phyloP scores from a whole-genome alignment of 108 stramenopile genomes.

The Nannochloropsis oceanica region DNA sequence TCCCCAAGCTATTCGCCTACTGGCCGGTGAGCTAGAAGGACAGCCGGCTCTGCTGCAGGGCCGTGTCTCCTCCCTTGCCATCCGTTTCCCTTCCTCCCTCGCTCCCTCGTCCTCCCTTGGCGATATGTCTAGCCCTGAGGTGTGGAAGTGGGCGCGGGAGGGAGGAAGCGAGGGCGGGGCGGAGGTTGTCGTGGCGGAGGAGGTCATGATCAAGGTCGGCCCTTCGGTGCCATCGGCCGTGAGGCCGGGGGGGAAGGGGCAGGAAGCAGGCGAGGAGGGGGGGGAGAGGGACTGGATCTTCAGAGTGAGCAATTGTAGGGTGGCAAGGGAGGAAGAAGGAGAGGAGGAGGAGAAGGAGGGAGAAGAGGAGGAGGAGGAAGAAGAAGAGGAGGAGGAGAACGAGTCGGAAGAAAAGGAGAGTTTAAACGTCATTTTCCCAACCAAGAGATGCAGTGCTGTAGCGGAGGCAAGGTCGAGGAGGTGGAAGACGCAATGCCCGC shows the following conservation, averaged over 20 bases:
- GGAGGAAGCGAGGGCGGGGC: background rate
- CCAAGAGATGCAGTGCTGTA: background rate
- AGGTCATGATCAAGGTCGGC: background rate
- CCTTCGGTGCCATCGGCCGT: background rate
- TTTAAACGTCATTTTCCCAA: background rate
- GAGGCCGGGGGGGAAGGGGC: too few species aligned
- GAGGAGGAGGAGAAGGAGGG: background rate
- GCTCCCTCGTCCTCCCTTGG: background rate
- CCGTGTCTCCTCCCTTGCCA: background rate
- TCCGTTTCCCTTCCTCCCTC: background rate
- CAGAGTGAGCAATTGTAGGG: background rate
- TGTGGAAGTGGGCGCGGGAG: background rate
- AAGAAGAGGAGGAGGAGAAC: background rate
- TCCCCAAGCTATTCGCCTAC: background rate
- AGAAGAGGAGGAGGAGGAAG: background rate
- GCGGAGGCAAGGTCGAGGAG: background rate
- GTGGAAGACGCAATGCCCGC: background rate
- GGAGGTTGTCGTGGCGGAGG: background rate
- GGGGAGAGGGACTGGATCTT: background rate
- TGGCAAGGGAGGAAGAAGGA: background rate
- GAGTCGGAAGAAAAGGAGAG: background rate
- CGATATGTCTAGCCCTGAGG: background rate
- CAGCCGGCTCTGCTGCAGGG: background rate
- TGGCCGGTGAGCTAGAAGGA: background rate
- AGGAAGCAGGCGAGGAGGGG: background rate